Base-by-base conservation (phyloP, 2,329 filamentous ascomycete genomes). In the Neophaeococcomyces aloes region DNA sequence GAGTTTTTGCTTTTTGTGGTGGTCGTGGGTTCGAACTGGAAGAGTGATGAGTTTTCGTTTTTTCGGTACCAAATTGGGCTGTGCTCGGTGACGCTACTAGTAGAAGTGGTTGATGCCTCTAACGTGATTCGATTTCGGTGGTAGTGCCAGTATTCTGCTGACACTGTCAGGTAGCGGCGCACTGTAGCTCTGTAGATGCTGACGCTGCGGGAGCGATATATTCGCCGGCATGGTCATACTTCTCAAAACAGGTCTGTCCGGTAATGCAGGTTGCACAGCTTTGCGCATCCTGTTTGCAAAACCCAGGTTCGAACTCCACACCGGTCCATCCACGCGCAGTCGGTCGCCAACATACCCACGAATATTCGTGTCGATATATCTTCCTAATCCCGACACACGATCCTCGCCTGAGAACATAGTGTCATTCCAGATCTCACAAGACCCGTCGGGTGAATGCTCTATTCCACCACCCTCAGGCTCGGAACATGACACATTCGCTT, bases 371-470 rank as follows among this genome's bases (percentile, higher is more conserved):
- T 42, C 18, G 21, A 35, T 23, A 19, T 35, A 29, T 3, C 39
- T 30, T 11, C 39, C 39, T 15, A 19, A 8, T 13, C 11, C 31
- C 10, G 39, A 42, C 27, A 30, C 33, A 4, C 39, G 30, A 14
- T 35, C 39, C 29, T 42, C 39, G 13, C 39, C 39, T 13, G 23
- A 31, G 21, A 42, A 42, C 39, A 42, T 34, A 2, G 39, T 42
- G 13, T 42, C 39, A 15, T 42, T 42, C 39, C 39, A 42, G 30
- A 42, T 42, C 31, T 42, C 39, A 30, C 39, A 42, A 3, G 30
- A 35, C 4, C 39, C 39, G 15, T 42, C 39, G n/a, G 39, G 39
- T n/a, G 27, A 42, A 15, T 42, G 19, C 4, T 42, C 39, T 18
- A 42, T 42, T 10, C 30, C 30, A 2, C 39, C 39, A n/a, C 39